Evolutionary conservation across 2,329 filamentous ascomycete genomes (phyloP).

Genomic region (Blumeriella jaapii): DNA sequence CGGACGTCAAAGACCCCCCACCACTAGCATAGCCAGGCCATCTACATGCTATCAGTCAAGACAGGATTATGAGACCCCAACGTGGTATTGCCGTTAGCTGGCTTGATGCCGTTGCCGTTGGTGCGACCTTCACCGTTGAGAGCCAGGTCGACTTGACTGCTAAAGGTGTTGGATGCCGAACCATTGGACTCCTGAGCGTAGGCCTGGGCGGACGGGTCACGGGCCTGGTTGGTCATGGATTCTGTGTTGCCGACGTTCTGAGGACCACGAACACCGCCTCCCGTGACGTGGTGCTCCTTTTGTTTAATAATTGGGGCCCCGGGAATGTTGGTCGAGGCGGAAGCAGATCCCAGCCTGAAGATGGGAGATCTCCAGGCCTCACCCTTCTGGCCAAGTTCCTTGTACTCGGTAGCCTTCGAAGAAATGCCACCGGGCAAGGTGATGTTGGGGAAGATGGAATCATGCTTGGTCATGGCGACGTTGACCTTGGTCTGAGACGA

Average conservation of each 20-base stretch:
- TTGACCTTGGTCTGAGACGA: slow-evolving; percentile 67
- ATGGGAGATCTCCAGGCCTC: slow-evolving; percentile 92
- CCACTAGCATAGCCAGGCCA: not conserved
- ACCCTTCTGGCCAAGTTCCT: slow-evolving; percentile 74
- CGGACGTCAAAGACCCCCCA: not conserved
- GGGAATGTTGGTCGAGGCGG: slow-evolving; percentile 62
- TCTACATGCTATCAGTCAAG: slow-evolving; percentile 13
- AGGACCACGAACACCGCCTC: slow-evolving; percentile 19
- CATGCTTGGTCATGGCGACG: slow-evolving; percentile 72
- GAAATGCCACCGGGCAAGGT: slow-evolving; percentile 79
- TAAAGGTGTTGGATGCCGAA: slow-evolving; percentile 24
- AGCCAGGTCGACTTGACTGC: slow-evolving; percentile 21
- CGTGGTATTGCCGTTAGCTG: slow-evolving; percentile 11
- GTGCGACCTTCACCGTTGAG: slow-evolving; percentile 5
- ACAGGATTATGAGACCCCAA: slow-evolving; percentile 20
- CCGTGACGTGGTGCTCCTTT: slow-evolving; percentile 32
- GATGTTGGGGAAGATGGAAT: slow-evolving; percentile 86
- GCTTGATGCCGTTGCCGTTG: slow-evolving; percentile 7
- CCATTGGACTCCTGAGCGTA: not conserved
- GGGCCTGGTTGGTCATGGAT: slow-evolving; percentile 11
- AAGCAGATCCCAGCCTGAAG: slow-evolving; percentile 74
- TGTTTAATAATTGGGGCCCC: slow-evolving; percentile 39
- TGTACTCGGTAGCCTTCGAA: slow-evolving; percentile 89
- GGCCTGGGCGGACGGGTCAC: slow-evolving; percentile 9
- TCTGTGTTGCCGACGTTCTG: slow-evolving; percentile 19